Evolutionary conservation across 352 stramenopile genomes (phyloP), one percentile per base, ranked within the genome.

Genomic region (Globisporangium nunn): DNA sequence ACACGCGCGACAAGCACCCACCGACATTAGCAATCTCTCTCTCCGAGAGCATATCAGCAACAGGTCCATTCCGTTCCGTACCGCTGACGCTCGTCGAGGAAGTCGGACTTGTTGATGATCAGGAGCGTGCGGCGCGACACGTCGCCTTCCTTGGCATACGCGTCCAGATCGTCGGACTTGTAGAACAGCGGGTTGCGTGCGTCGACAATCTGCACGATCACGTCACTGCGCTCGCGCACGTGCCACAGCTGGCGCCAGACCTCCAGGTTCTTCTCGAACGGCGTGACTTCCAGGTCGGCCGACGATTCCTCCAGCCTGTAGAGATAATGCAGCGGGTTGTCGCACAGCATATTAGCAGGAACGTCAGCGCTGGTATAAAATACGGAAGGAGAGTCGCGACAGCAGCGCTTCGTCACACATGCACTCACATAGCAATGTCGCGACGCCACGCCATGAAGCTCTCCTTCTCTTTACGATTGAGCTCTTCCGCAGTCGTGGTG

Each of bases 221-320:
- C 86, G 55, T 98, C 88, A 75, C 90, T 98, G 61, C 96, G 83
- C 73, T 99, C 98, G 44, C 98, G 82, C 23, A 99, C 97, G 39
- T 98, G 85, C 98, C 98, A 99, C 6, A 99, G 74, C 73, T 99
- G 98, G 41, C 97, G 87, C 98, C 98, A 99, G 30, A 99, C 97
- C 63, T 99, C 95, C 44, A 99, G 57, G 73, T 99, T 99, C 78
- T 99, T 99, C 78, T 99, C 98, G 66, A 99, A 99, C 17, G 98
- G 98, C 17, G 97, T 99, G 33, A 99, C 95, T 62, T 93, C 88
- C 33, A 91, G 67, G 50, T 85, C 71, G 6, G 91, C 81, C 6
- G 81, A 81, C 17, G 85, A 86, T 54, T 75, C 69, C 59, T 95
- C 85, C 43, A 93, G 56, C 47, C 85, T 94, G 53, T 5, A 64